Evolutionary conservation across 2,329 filamentous ascomycete genomes (phyloP), one percentile per base, ranked within the genome.

Genomic region (Cryphonectria carpinicola): DNA sequence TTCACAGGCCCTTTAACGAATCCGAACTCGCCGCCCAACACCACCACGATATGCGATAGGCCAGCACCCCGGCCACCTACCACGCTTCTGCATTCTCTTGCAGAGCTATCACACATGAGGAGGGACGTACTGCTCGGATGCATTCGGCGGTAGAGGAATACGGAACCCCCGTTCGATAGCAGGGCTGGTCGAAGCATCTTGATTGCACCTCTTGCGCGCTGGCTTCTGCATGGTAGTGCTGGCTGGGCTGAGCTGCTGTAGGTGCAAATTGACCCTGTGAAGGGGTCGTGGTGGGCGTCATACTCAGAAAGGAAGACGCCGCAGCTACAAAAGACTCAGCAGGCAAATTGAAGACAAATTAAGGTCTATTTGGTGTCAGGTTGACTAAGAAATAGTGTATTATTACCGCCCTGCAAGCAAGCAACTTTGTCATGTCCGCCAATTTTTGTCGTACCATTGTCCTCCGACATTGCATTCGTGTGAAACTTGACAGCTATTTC

Each of bases 371-470:
- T 41, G 25, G 46, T 63, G n/a, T 46, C 28, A 49, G 35, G 22
- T 25, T 35, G 35, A 39, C 46, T 64, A 32, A 32, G 32, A 32
- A 32, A 3, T 32, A 63, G 56, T 39, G 43, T 41, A 65, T 28
- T 41, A 65, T 19, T 60, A 25, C 49, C 58, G 37, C 65, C 56
- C 58, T 67, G 22, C 64, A 65, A 62, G 58, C 64, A 67, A 54
- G 58, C 69, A 72, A 66, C 22, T 71, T 58, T 66, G 46, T 41
- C n/a, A 35, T 28, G 22, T 70, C 69, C 66, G 63, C 61, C 70
- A 71, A 56, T 71, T 73, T 73, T 67, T 39, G 46, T 61, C 52
- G 37, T 43, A 56, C 64, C 67, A 73, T 73, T 65, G 66, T 63
- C 65, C 71, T 62, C 46, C 66, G 41, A 71, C 52, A 73, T 71